Percentiles rank a stretch among this genome's conserved stretches.
Conservation (phyloP, 352 stramenopile genomes). For the Hyaloperonospora arabidopsidis region DNA sequence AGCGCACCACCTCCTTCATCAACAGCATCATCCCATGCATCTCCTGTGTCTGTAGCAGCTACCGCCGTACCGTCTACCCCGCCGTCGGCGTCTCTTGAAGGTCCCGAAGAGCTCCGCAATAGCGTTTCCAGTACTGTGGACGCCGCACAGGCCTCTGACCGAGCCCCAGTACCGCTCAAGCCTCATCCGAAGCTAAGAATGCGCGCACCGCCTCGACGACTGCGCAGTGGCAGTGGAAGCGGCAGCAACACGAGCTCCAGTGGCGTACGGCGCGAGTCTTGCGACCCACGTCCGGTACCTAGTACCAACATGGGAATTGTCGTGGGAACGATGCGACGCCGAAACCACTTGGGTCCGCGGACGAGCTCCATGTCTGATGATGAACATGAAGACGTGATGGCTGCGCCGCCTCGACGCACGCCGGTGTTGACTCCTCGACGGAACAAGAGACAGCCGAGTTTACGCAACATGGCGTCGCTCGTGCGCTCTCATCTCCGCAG, state of each 20-base stretch:
- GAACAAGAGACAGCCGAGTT: slow-evolving; percentile 40
- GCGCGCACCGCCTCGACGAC: slow-evolving; percentile 29
- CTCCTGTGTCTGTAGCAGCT: neutral
- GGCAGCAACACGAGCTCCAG: slow-evolving; percentile 30
- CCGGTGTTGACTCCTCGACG: slow-evolving; percentile 11
- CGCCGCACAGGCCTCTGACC: neutral
- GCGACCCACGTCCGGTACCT: slow-evolving; percentile 13
- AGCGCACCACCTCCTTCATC: no score
- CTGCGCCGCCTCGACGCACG: slow-evolving; percentile 6
- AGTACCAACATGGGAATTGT: slow-evolving; percentile 38
- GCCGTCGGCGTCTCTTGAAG: neutral
- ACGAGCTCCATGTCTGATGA: slow-evolving; percentile 29
- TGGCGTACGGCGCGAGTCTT: slow-evolving; percentile 13
- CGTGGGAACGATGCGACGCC: slow-evolving; percentile 31
- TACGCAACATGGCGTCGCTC: slow-evolving; percentile 56
- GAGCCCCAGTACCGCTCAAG: slow-evolving; percentile 14
- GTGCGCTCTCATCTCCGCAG: slow-evolving; percentile 55
- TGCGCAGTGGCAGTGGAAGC: slow-evolving; percentile 50
- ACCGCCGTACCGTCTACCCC: neutral
- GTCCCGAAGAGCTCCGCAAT: slow-evolving; percentile 9
- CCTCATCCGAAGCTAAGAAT: slow-evolving; percentile 14
- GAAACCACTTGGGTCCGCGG: slow-evolving; percentile 22
- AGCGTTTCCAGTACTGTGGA: neutral
- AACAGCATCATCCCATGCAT: neutral
- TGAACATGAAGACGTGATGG: slow-evolving; percentile 22